Conservation (phyloP, 2,329 filamentous ascomycete species). For the Leptosphaerulina australis region DNA sequence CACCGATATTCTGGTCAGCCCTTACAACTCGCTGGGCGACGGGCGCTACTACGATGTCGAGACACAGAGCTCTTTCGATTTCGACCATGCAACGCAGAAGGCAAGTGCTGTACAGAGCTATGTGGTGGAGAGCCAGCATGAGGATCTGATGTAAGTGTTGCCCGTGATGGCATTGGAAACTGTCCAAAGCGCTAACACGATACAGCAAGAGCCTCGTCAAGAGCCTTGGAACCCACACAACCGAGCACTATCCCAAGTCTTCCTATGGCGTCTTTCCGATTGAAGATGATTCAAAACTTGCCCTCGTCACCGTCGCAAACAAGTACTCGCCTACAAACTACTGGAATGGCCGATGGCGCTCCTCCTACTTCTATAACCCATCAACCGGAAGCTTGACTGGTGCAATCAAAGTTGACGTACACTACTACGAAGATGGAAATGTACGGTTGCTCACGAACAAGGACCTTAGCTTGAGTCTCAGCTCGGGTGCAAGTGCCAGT, state of each 20-base stretch:
- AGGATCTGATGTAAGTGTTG: conserved; percentile 74
- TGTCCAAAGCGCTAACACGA: neutral
- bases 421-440: conserved; percentile 99
- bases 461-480: conserved; percentile 66
- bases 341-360: conserved; percentile 98
- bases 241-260: conserved; percentile 86
- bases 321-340: conserved; percentile 99
- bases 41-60: conserved; percentile 90
- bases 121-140: conserved; percentile 74
- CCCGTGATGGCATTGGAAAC: neutral
- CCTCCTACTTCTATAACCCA: conserved; percentile 79
- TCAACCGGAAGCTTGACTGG: conserved; percentile 72
- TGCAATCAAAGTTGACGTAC: conserved; percentile 88
- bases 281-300: conserved; percentile 75
- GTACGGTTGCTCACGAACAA: conserved; percentile 92
- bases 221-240: conserved; percentile 73
- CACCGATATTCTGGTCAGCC: conserved; percentile 79
- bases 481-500: conserved; percentile 64
- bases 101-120: conserved; percentile 82
- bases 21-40: conserved; percentile 79
- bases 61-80: conserved; percentile 84
- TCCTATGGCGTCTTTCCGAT: conserved; percentile 83
- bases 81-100: conserved; percentile 86
- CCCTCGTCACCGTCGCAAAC: conserved; percentile 86
- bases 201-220: conserved; percentile 82